A percentile compares a stretch with the other conserved stretches of the same genome.
These are phyloP conservation scores for Globisporangium camurandrum DNA, from an alignment of 352 stramenopile genomes.

Conservation along the genomic window DNA sequence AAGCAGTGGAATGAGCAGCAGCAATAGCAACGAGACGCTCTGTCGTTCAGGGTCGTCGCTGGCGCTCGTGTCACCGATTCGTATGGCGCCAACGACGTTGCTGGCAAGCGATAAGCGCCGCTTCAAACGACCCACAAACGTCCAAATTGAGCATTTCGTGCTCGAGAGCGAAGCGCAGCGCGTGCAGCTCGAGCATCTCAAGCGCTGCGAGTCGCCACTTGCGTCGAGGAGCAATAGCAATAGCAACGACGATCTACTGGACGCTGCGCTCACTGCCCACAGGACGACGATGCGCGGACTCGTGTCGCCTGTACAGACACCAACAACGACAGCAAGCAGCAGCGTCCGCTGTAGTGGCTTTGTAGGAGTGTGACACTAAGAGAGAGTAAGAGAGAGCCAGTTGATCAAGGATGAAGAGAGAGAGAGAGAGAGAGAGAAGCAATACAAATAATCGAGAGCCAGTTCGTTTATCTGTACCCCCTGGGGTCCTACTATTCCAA, in stretches of 20 bases:
- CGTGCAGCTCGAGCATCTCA: conserved; percentile 43
- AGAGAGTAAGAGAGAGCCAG: too few relatives aligned
- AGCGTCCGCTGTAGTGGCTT: conserved; percentile 8
- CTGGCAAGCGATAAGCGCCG: neutral
- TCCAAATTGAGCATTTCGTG: conserved; percentile 35
- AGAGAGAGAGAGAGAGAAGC: neutral
- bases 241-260: too few relatives aligned
- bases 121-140: conserved; percentile 7
- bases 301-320: too few relatives aligned
- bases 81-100: conserved; percentile 2
- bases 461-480: neutral
- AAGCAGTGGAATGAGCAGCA: too few relatives aligned
- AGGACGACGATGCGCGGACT: neutral
- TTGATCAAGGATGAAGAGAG: neutral
- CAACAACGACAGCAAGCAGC: too few relatives aligned
- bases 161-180: conserved; percentile 44
- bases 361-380: too few relatives aligned
- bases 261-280: too few relatives aligned
- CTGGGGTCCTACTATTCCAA: too few relatives aligned
- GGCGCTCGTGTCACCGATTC: conserved; percentile 38
- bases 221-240: neutral
- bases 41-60: conserved; percentile 10
- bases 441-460: neutral
- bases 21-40: too few relatives aligned
- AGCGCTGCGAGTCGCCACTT: conserved; percentile 19